Evolutionary conservation across 2,329 filamentous ascomycete species (phyloP), one percentile per base, ranked within the genome.

Genomic region (Thelonectria blattea): DNA sequence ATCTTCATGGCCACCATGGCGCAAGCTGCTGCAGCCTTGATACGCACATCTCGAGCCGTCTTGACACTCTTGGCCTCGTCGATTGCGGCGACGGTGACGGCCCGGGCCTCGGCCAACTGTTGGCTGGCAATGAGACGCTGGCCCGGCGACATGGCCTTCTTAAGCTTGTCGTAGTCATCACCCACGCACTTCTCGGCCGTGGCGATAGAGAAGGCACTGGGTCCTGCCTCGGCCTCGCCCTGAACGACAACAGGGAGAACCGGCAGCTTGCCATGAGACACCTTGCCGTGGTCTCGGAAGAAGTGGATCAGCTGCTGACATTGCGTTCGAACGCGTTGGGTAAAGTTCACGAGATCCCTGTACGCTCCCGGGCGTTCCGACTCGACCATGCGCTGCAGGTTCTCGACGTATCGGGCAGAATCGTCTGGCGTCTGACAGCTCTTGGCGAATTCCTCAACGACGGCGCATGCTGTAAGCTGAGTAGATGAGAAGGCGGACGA

Each of bases 281-380:
- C 88, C 73, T 95, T 93, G 39, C 91, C 93, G 70, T 93, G 89
- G 68, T 98, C 94, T 68, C 93, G 87, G 84, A 99, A 99, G 52
- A 95, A 87, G 72, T 94, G 93, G 61, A 98, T 81, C 22, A 99
- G 81, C 63, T 95, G 92, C 68, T 94, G 90, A 69, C 94, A 98
- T 73, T 97, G 94, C 1, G 93, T 92, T 62, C 95, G 88, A 15
- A 93, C 92, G 52, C 96, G 89, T 72, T 96, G 92, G 30, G 97
- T 85, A 72, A 91, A 96, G 75, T 90, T 95, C 48, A 95, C 91
- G 39, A 99, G 85, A 75, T 99, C 95, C 62, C 91, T 86, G 74
- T 99, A 99, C 72, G 90, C 91, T 8, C 84, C 76, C 18, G 94
- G 94, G 22, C 92, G 87, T 47, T 96, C 92, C 10, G 83, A 84